phyloP scores from a whole-genome alignment of 768 basidiomycete genomes.

The Mycena crocata region DNA sequence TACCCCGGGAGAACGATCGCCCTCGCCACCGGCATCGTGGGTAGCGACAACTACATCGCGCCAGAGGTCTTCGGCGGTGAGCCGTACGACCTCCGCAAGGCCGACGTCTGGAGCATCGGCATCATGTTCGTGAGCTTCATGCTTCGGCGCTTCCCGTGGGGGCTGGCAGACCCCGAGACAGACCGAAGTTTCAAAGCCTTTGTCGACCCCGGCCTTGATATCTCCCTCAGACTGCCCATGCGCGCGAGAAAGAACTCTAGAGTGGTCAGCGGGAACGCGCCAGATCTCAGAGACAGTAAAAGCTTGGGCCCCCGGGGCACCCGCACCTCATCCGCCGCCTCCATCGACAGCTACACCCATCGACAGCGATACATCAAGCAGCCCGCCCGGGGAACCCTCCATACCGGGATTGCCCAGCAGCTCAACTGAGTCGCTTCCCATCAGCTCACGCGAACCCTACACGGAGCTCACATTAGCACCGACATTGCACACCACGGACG shows the following conservation, averaged over 20 bases:
- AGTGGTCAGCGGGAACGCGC: slow-evolving; percentile 48
- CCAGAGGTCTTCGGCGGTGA: slow-evolving; percentile 90
- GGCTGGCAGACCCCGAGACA: slow-evolving; percentile 93
- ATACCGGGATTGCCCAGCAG: slow-evolving; percentile 79
- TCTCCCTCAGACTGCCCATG: slow-evolving; percentile 59
- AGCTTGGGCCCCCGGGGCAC: slow-evolving; percentile 50
- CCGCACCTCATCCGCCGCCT: slow-evolving; percentile 55
- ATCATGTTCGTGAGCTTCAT: slow-evolving; percentile 99
- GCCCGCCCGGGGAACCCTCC: slow-evolving; percentile 61
- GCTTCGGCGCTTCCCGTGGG: slow-evolving; percentile 98
- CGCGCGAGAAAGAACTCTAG: slow-evolving; percentile 51
- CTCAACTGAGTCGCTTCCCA: slow-evolving; percentile 78
- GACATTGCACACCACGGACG: slow-evolving; percentile 33
- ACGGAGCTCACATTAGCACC: slow-evolving; percentile 29
- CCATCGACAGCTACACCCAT: slow-evolving; percentile 59
- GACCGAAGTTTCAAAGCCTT: slow-evolving; percentile 94
- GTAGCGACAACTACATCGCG: slow-evolving; percentile 97
- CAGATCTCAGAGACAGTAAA: slow-evolving; percentile 34
- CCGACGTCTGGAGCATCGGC: slow-evolving; percentile 98
- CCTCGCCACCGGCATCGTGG: slow-evolving; percentile 91
- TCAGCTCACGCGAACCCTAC: slow-evolving; percentile 33
- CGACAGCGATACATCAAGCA: slow-evolving; percentile 52
- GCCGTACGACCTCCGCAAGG: slow-evolving; percentile 94
- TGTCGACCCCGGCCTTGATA: slow-evolving; percentile 92
- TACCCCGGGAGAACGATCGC: slow-evolving; percentile 91